phyloP scores from a whole-genome alignment of 495 filamentous ascomycete genomes.

The Astrothelium subdiscretum region DNA sequence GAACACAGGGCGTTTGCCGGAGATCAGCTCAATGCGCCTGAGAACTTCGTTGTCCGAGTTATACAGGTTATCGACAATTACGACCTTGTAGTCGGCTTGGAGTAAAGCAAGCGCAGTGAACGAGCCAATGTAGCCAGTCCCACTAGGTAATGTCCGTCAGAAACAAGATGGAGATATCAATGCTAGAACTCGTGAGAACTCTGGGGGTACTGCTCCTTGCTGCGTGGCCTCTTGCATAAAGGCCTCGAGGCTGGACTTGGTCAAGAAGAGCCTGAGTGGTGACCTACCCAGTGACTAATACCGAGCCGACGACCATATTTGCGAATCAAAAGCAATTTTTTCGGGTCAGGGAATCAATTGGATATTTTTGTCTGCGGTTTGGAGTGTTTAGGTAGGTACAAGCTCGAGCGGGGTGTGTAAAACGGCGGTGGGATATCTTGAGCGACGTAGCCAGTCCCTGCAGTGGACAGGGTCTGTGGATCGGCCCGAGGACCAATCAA shows the following conservation, averaged over 20 bases:
- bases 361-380: not conserved
- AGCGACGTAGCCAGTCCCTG: not conserved
- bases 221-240: no score
- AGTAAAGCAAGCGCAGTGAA: constrained; percentile 90
- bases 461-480: not conserved
- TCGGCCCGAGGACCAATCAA: not conserved
- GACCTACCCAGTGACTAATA: constrained; percentile 82
- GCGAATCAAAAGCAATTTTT: not conserved
- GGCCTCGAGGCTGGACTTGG: no score
- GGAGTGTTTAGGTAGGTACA: not conserved
- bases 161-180: not conserved
- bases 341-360: not conserved
- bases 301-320: constrained; percentile 70
- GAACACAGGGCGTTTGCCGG: constrained; percentile 78
- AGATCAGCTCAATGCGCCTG: constrained; percentile 87
- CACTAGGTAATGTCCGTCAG: constrained; percentile 41
- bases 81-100: constrained; percentile 87
- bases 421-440: not conserved
- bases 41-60: constrained; percentile 85
- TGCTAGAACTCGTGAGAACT: no score
- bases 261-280: constrained; percentile 11
- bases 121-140: constrained; percentile 96
- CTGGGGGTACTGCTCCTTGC: no score
- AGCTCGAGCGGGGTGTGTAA: not conserved
- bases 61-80: constrained; percentile 90